Base-by-base conservation (phyloP, 2,329 filamentous ascomycete species). In the Nigrograna mackinnonii region DNA sequence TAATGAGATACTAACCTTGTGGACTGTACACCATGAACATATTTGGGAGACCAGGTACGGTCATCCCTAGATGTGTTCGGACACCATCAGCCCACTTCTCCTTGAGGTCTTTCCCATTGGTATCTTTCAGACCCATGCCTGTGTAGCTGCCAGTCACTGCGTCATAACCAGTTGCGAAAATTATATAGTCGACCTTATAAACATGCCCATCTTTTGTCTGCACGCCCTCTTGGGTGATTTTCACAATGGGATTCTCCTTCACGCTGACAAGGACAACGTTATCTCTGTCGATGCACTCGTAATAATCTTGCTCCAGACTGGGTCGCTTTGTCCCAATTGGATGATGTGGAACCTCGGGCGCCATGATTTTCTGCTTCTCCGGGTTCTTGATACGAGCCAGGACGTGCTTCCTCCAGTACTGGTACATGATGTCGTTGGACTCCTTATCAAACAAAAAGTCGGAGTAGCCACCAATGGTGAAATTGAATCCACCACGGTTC, bases 221-320 rank as follows among this genome's bases (percentile, higher is more conserved):
- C 36, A 82, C 62, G 12, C 79, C 74, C 14, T 71, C 68, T 9
- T 71, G 60, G 2, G 79, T 73, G 31, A 82, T 67, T 5, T 60
- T 55, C 21, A 66, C 66, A 28, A 83, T 78, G 1, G 62, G 60
- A 3, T 71, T 38, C 0, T 20, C 18, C 1, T 49, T 57, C 14
- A 63, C 68, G 4, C 73, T 73, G 16, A 78, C 66, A 1, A 81
- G 60, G 28, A 76, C 67, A 16, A 68, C 65, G 35, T 71, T 56
- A 11, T 60, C 52, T 24, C 51, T 49, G 46, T 69, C 60, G 31
- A 69, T 49, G 18, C 62, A 43, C 44, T 72, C 68, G 41, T 71
- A 72, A 48, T 55, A 71, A 44, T 64, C 55, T 35, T 70, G 67
- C 47, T 72, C 68, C 4, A 72, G 54, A 19, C 55, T 60, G 7